These are phyloP conservation scores for Dipodascopsis uninucleata DNA, from an alignment of 805 yeast genomes.

Conservation along the genomic window DNA sequence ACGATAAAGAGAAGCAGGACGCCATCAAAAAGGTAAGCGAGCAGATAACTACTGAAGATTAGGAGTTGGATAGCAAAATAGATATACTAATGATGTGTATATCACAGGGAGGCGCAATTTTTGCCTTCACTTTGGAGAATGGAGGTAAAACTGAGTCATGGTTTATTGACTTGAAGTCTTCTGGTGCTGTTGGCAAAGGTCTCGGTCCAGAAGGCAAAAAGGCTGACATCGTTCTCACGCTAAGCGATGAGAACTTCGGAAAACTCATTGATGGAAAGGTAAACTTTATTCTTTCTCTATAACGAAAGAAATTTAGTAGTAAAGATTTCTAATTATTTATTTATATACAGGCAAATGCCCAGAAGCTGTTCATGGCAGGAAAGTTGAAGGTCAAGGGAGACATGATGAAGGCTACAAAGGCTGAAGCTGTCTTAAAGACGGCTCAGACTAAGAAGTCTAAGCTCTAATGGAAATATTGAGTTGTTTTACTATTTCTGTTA, in stretches of 20 bases:
- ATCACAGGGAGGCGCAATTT: conserved; percentile 54
- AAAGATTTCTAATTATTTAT: not conserved
- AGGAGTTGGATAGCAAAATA: no score
- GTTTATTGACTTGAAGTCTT: conserved; percentile 63
- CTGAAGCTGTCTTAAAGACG: conserved; percentile 27
- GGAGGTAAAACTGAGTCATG: conserved; percentile 58
- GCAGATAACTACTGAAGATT: not conserved
- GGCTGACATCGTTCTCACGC: conserved; percentile 61
- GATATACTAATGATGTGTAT: no score
- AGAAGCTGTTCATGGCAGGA: conserved; percentile 78
- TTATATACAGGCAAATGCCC: conserved; percentile 57
- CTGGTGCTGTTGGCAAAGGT: conserved; percentile 50
- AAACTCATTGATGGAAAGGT: conserved; percentile 67
- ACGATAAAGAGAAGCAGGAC: conserved; percentile 34
- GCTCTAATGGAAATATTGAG: conserved; percentile 12
- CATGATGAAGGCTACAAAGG: conserved; percentile 77
- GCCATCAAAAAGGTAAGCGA: conserved; percentile 34
- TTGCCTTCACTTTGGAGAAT: conserved; percentile 65
- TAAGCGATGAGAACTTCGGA: conserved; percentile 66
- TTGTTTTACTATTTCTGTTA: not conserved
- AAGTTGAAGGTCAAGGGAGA: conserved; percentile 84
- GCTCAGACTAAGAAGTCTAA: conserved; percentile 28
- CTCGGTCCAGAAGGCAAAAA: conserved; percentile 39
- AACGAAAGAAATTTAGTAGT: not conserved
- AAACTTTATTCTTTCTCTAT: not conserved